Evolutionary conservation across 495 filamentous ascomycete genomes (phyloP).

Genomic region (Lophiostoma macrostomum): DNA sequence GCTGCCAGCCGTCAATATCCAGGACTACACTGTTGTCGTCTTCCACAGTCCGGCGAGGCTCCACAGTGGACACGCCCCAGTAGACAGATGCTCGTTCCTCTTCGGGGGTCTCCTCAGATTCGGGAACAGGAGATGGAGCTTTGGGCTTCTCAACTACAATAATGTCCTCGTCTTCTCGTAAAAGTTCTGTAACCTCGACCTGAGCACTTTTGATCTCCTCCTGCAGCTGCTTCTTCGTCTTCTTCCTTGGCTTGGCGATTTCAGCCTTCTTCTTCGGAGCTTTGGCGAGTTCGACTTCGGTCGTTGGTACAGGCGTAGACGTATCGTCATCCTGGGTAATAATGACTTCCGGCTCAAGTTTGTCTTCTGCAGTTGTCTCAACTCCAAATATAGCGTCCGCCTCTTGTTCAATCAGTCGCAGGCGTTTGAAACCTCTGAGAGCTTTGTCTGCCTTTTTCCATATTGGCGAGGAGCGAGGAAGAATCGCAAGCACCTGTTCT

Average conservation of each 20-base stretch:
- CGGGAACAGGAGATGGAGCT: conserved; percentile 24
- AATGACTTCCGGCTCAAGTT: conserved; percentile 23
- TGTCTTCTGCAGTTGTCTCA: conserved; percentile 17
- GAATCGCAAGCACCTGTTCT: conserved; percentile 40
- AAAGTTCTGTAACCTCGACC: conserved; percentile 37
- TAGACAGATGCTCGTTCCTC: conserved; percentile 48
- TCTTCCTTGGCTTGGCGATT: conserved; percentile 57
- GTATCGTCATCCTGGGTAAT: conserved; percentile 43
- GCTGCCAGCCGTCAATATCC: conserved; percentile 75
- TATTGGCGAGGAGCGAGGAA: conserved; percentile 57
- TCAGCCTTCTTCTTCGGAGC: conserved; percentile 41
- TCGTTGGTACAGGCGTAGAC: conserved; percentile 41
- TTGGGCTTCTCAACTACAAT: conserved; percentile 41
- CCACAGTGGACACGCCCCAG: conserved; percentile 60
- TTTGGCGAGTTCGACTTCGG: conserved; percentile 38
- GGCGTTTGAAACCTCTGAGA: conserved; percentile 44
- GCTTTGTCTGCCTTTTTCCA: conserved; percentile 59
- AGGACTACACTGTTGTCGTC: conserved; percentile 65
- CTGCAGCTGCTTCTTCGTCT: conserved; percentile 70
- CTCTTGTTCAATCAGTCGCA: conserved; percentile 71
- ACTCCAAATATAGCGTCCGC: conserved; percentile 61
- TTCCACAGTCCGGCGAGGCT: conserved; percentile 62
- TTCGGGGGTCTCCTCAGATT: conserved; percentile 36
- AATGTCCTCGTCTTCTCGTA: conserved; percentile 42
- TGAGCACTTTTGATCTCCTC: conserved; percentile 65